A percentile compares a stretch with the other conserved stretches of the same genome.
Evolutionary conservation across 306 rosid genomes (phyloP).

Genomic region (Cicer arietinum): DNA sequence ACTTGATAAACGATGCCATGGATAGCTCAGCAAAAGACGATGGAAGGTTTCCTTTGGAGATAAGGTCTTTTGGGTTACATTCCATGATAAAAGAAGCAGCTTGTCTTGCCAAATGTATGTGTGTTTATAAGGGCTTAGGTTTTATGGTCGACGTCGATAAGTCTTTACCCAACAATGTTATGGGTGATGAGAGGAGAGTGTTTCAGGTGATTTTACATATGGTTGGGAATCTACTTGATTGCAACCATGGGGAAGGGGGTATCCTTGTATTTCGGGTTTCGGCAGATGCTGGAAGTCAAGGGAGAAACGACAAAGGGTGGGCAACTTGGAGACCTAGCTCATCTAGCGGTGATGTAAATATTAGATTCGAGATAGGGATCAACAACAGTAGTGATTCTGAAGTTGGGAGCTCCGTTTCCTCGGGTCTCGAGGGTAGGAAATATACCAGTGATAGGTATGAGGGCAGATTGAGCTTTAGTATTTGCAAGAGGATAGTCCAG

Average conservation of each 20-base stretch:
- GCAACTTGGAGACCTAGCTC: constrained; percentile 79
- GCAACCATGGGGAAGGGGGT: constrained; percentile 67
- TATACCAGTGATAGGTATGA: constrained; percentile 69
- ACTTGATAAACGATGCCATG: constrained; percentile 92
- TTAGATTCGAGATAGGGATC: constrained; percentile 86
- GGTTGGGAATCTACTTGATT: constrained; percentile 86
- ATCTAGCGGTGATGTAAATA: constrained; percentile 77
- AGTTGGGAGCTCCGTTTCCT: constrained; percentile 58
- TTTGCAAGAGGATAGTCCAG: constrained; percentile 94
- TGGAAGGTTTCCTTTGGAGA: constrained; percentile 77
- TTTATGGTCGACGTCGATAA: constrained; percentile 81
- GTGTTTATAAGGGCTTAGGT: constrained; percentile 73
- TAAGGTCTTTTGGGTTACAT: constrained; percentile 79
- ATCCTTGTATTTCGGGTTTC: constrained; percentile 65
- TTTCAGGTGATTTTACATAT: constrained; percentile 98
- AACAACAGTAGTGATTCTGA: constrained; percentile 58
- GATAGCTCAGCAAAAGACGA: constrained; percentile 79
- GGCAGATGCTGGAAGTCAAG: constrained; percentile 81
- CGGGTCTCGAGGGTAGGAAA: constrained; percentile 55
- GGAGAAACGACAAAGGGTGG: constrained; percentile 89
- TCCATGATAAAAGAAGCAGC: constrained; percentile 93
- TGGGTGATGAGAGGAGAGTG: constrained; percentile 97
- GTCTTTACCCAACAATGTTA: constrained; percentile 78
- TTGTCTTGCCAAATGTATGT: constrained; percentile 90
- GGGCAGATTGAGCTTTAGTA: constrained; percentile 83